Evolutionary conservation across 139 green algal species (phyloP).

Genomic region (Astrephomene gubernaculifera): DNA sequence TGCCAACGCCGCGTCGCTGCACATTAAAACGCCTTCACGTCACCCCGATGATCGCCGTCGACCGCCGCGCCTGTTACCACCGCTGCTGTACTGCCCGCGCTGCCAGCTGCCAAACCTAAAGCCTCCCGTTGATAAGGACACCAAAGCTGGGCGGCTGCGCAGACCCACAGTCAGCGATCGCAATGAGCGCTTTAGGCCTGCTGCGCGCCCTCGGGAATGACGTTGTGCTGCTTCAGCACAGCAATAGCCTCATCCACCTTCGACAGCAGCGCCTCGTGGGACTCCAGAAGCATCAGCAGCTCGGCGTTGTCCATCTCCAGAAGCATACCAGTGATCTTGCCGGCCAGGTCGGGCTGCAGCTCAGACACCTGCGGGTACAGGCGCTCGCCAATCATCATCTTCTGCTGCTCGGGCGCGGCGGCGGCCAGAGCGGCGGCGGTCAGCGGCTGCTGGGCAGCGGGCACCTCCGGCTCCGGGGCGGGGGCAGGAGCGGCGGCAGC

Average conservation of each 20-base stretch:
- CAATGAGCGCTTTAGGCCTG: constrained; percentile 35
- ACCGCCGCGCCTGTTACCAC: too few species aligned
- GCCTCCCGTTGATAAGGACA: too few species aligned
- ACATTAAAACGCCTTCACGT: too few species aligned
- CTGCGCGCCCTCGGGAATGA: constrained; percentile 63
- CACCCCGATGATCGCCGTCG: too few species aligned
- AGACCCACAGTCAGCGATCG: too few species aligned
- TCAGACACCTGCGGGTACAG: constrained; percentile 86
- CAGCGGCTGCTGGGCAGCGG: constrained; percentile 46
- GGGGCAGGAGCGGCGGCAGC: constrained; percentile 33
- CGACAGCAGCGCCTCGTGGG: constrained; percentile 70
- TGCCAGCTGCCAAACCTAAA: too few species aligned
- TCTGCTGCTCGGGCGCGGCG: constrained; percentile 86
- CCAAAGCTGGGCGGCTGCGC: too few species aligned
- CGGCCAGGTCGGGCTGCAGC: constrained; percentile 85
- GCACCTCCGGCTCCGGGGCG: constrained; percentile 38
- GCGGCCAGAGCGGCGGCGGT: constrained; percentile 81
- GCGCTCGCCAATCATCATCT: constrained; percentile 92
- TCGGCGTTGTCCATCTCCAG: constrained; percentile 96
- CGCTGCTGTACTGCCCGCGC: too few species aligned
- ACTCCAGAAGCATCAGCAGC: constrained; percentile 91
- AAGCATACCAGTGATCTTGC: constrained; percentile 97
- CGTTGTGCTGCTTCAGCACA: constrained; percentile 88
- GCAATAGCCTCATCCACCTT: constrained; percentile 93
- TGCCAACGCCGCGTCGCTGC: too few species aligned